Base-by-base conservation (phyloP, 75 land plant genomes). In the Cupressus sempervirens region DNA sequence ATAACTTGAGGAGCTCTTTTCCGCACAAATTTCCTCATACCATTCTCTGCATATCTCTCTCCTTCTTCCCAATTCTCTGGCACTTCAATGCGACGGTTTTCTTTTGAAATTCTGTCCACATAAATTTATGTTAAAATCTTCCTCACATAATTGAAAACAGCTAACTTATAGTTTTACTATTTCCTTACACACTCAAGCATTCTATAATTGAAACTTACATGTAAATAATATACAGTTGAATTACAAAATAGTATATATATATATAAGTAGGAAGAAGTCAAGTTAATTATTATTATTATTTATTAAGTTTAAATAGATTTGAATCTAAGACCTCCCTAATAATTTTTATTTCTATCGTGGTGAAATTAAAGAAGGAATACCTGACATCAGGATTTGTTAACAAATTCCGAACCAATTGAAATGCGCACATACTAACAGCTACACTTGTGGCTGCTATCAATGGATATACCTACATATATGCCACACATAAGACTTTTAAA, bases 341-440 rank as follows among this genome's bases (percentile, higher is more conserved):
- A n/a, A n/a, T n/a, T n/a, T n/a, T n/a, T n/a, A n/a, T n/a, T n/a
- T n/a, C n/a, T n/a, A n/a, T n/a, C n/a, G n/a, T n/a, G n/a, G n/a
- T n/a, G n/a, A n/a, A n/a, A n/a, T n/a, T n/a, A n/a, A 7, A 48
- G 10, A 48, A 48, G 0, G 0, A 0, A 35, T 86, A 96, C 98
- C 98, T 95, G 84, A 96, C 97, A 87, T 96, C 97, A 86, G 97
- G 98, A 84, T 96, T 96, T 87, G 84, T 89, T 62, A 85, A 72
- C 87, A 93, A 89, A 68, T 93, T 95, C 9, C 98, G 93, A 15
- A 86, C 90, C 56, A 94, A 50, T 84, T 86, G 85, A 41, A 95
- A 87, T 1, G 90, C 93, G 81, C 96, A 94, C 83, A 95, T 91
- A 35, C 95, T 91, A 0, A 96, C 87, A n/a, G 95, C 98, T 82